Evolutionary conservation across 1,284 basidiomycete species (phyloP).

Genomic region (Entoloma clypeatum): DNA sequence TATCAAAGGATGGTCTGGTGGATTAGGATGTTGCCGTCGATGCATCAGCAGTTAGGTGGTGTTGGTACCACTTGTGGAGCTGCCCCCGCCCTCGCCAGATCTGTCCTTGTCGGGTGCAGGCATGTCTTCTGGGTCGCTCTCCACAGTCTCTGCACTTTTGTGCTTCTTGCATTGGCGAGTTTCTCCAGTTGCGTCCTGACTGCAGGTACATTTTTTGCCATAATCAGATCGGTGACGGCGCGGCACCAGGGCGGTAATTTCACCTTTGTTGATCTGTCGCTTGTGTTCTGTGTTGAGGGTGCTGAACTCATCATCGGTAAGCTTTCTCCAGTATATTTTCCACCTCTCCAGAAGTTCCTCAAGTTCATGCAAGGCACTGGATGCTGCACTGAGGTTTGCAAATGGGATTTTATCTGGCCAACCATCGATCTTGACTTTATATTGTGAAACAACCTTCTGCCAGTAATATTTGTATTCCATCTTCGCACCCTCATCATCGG

Average conservation of each 20-base stretch:
- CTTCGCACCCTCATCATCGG: neutral
- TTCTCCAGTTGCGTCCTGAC: too few species aligned
- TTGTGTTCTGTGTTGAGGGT: slow-evolving; percentile 1
- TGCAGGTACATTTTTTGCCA: too few species aligned
- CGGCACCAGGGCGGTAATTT: neutral
- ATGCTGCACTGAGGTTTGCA: slow-evolving; percentile 10
- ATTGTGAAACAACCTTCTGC: slow-evolving; percentile 2
- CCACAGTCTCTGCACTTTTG: too few species aligned
- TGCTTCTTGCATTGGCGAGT: too few species aligned
- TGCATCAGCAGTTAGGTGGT: too few species aligned
- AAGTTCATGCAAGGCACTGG: slow-evolving; percentile 4
- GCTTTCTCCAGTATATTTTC: slow-evolving; percentile 8
- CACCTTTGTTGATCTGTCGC: slow-evolving; percentile 3
- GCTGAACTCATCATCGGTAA: slow-evolving; percentile 8
- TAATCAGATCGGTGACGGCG: too few species aligned
- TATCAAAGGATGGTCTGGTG: too few species aligned
- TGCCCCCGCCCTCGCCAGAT: too few species aligned
- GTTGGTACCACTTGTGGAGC: too few species aligned
- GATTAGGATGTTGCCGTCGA: too few species aligned
- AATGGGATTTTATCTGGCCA: slow-evolving; percentile 12
- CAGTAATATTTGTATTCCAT: slow-evolving; percentile 8
- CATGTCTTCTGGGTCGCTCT: too few species aligned
- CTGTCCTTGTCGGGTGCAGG: too few species aligned
- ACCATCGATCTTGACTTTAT: slow-evolving; percentile 9
- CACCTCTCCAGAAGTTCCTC: slow-evolving; percentile 10